Evolutionary conservation across 2,329 filamentous ascomycete genomes (phyloP).

Genomic region (Neonectria neomacrospora): DNA sequence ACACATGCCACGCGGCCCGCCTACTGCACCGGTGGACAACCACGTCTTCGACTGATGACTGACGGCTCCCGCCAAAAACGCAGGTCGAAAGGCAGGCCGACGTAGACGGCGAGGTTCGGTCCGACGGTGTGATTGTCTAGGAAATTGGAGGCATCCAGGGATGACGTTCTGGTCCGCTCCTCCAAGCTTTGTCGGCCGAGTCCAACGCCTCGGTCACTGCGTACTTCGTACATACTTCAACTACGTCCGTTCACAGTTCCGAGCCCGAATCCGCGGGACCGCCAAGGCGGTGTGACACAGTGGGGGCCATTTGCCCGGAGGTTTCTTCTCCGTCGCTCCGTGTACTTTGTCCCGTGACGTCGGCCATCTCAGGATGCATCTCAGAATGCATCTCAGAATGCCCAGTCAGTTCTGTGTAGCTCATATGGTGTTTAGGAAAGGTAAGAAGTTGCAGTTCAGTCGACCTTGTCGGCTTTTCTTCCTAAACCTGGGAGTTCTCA

Average conservation of each 20-base stretch:
- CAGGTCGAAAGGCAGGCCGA: slow-evolving; percentile 3
- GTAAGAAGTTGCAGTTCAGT: too few species aligned
- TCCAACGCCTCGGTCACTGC: neutral
- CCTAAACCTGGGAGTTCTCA: too few species aligned
- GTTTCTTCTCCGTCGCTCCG: slow-evolving; percentile 4
- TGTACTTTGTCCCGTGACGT: slow-evolving; percentile 27
- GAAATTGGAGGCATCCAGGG: slow-evolving; percentile 25
- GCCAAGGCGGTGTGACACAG: slow-evolving; percentile 17
- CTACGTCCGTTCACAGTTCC: neutral
- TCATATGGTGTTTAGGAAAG: too few species aligned
- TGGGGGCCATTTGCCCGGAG: neutral
- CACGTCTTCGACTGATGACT: slow-evolving; percentile 30
- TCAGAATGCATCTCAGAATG: too few species aligned
- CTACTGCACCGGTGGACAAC: neutral
- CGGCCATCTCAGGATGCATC: too few species aligned
- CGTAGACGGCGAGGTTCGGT: slow-evolving; percentile 10
- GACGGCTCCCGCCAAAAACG: slow-evolving; percentile 12
- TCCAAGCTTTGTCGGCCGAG: slow-evolving; percentile 19
- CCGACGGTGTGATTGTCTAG: slow-evolving; percentile 20
- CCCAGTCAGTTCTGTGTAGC: too few species aligned
- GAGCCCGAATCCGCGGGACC: slow-evolving; percentile 10
- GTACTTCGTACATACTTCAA: neutral
- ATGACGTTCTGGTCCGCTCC: slow-evolving; percentile 7
- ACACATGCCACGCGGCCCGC: neutral
- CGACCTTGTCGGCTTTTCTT: too few species aligned